A percentile compares a stretch with the other conserved stretches of the same genome.
These are phyloP conservation scores for Sporothrix sp. DNA, from an alignment of 2,329 filamentous ascomycete genomes.

Conservation along the genomic window DNA sequence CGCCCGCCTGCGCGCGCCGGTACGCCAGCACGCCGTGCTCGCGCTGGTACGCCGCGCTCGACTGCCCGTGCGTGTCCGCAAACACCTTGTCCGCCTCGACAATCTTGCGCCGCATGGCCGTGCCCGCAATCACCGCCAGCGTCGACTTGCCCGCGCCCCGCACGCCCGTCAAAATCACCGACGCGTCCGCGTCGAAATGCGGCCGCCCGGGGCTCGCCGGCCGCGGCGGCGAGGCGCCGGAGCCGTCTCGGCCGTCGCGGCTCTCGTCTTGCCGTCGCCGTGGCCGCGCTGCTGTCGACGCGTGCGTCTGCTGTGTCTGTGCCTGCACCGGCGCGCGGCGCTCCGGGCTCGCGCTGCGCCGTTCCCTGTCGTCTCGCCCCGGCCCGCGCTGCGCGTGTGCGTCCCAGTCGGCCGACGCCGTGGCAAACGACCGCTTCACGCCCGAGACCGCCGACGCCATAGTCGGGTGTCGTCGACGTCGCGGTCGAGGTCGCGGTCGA, in stretches of 20 bases:
- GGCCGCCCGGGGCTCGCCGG: background rate
- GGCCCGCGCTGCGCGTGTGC: background rate
- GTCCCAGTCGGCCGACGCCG: conserved; percentile 6
- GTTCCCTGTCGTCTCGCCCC: background rate
- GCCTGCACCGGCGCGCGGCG: too few species aligned
- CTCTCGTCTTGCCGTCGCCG: background rate
- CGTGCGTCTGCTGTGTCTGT: too few species aligned
- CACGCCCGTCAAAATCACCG: conserved; percentile 62
- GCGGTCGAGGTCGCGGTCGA: too few species aligned
- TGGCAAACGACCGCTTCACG: conserved; percentile 8
- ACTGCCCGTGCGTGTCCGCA: conserved; percentile 50
- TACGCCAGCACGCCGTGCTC: conserved; percentile 52
- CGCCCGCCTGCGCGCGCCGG: conserved; percentile 49
- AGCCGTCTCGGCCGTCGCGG: too few species aligned
- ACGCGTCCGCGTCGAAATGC: conserved; percentile 50
- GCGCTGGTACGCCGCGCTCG: conserved; percentile 49
- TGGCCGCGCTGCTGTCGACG: too few species aligned
- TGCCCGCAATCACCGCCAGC: conserved; percentile 61
- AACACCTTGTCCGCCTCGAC: conserved; percentile 61
- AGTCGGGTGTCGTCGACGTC: background rate
- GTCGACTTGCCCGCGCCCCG: conserved; percentile 63
- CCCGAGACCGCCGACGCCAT: background rate
- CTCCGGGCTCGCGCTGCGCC: background rate
- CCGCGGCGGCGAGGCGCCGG: too few species aligned
- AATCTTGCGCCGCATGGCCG: conserved; percentile 53